These are phyloP conservation scores for Priceomyces haplophilus DNA, from an alignment of 805 yeast species.

Conservation along the genomic window DNA sequence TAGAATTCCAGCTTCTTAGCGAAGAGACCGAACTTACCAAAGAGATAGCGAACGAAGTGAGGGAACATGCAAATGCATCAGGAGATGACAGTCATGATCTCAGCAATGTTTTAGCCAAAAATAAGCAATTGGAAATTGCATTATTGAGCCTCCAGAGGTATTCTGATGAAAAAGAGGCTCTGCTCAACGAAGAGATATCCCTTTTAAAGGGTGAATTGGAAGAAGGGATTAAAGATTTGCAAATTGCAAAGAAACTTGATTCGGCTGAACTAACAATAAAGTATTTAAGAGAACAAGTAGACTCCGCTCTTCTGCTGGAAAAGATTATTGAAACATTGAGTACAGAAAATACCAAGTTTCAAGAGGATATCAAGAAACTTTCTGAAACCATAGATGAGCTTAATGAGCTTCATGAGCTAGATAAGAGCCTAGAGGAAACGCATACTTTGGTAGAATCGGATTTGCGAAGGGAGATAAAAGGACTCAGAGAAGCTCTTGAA, in stretches of 20 bases:
- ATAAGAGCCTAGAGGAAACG: conserved; percentile 47
- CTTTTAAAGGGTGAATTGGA: no score
- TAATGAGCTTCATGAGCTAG: conserved; percentile 49
- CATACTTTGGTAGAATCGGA: conserved; percentile 44
- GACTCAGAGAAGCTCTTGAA: conserved; percentile 15
- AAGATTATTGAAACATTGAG: conserved; percentile 33
- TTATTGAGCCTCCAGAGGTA: conserved; percentile 30
- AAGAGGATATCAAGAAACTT: conserved; percentile 28
- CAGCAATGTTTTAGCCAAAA: conserved; percentile 25
- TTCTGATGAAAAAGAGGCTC: conserved; percentile 22
- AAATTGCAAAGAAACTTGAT: neutral
- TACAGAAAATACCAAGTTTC: conserved; percentile 34
- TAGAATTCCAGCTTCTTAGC: conserved; percentile 29
- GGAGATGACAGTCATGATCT: conserved; percentile 16
- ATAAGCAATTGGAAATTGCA: conserved; percentile 41
- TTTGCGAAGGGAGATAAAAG: conserved; percentile 35
- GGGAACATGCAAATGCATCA: conserved; percentile 13
- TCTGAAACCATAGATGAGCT: conserved; percentile 41
- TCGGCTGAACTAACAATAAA: conserved; percentile 24
- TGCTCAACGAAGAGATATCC: conserved; percentile 20
- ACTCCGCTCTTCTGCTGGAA: conserved; percentile 34
- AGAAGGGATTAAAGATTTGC: neutral
- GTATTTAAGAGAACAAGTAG: conserved; percentile 30
- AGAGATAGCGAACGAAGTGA: conserved; percentile 34
- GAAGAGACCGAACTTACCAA: conserved; percentile 37